These are phyloP conservation scores for Codiaeum variegatum DNA, from an alignment of 441 rosid species.

Conservation along the genomic window DNA sequence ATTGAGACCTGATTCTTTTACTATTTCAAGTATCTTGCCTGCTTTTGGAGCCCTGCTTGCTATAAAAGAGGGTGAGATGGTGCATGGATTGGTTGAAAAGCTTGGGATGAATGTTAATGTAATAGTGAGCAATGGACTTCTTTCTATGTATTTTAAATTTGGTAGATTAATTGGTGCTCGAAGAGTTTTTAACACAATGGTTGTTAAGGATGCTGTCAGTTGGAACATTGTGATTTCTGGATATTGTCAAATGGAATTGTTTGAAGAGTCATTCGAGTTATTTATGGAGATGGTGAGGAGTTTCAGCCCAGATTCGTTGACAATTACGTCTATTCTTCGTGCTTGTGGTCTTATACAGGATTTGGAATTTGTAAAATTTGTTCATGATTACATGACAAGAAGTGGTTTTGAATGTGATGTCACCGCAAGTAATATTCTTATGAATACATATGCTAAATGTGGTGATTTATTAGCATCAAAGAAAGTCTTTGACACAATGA, in stretches of 20 bases:
- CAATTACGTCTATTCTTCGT: constrained; percentile 47
- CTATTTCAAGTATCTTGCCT: constrained; percentile 52
- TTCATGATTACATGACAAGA: constrained; percentile 38
- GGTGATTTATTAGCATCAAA: constrained; percentile 41
- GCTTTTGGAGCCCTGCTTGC: constrained; percentile 49
- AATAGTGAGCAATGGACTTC: constrained; percentile 49
- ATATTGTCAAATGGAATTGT: constrained; percentile 37
- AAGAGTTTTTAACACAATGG: constrained; percentile 52
- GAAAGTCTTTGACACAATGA: constrained; percentile 44
- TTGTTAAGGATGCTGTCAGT: constrained; percentile 42
- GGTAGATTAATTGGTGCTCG: constrained; percentile 33
- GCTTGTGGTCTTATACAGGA: constrained; percentile 50
- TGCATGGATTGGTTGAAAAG: constrained; percentile 51
- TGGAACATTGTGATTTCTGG: constrained; percentile 67
- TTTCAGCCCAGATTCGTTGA: constrained; percentile 51
- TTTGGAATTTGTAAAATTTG: constrained; percentile 40
- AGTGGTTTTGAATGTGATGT: constrained; percentile 36
- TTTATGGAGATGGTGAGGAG: constrained; percentile 39
- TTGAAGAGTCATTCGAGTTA: constrained; percentile 38
- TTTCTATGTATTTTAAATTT: constrained; percentile 61
- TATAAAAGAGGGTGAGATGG: constrained; percentile 36
- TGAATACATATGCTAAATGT: constrained; percentile 54
- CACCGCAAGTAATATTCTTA: constrained; percentile 44
- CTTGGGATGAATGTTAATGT: constrained; percentile 36
- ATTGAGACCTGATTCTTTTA: constrained; percentile 44